Conservation (phyloP, 2,329 filamentous ascomycete species). For the Diaporthe destruens region DNA sequence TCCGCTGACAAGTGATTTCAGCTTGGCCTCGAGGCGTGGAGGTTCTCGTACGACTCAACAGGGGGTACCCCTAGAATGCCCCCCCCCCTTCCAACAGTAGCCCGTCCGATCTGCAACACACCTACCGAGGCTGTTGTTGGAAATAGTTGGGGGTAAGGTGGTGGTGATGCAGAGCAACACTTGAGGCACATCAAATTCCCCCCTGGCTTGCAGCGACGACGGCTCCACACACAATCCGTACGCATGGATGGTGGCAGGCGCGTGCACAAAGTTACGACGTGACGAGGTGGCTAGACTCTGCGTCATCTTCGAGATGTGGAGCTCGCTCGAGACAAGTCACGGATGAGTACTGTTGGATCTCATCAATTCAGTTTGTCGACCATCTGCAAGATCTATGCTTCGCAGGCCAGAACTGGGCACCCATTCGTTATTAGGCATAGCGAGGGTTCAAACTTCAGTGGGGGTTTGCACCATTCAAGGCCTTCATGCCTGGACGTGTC, state of each 20-base stretch:
- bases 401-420: constrained; percentile 15
- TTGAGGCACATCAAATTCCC: constrained; percentile 6
- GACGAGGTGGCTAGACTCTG: neutral
- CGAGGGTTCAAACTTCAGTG: constrained; percentile 16
- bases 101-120: constrained; percentile 31
- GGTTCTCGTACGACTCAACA: constrained; percentile 16
- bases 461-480: constrained; percentile 18
- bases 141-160: constrained; percentile 15
- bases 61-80: constrained; percentile 14
- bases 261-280: neutral
- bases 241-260: neutral
- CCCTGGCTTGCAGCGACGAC: constrained; percentile 23
- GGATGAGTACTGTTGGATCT: constrained; percentile 8
- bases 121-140: constrained; percentile 35
- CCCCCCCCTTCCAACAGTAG: neutral
- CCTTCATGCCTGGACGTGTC: constrained; percentile 13
- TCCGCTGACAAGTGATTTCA: constrained; percentile 6
- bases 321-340: neutral
- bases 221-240: neutral
- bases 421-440: constrained; percentile 27
- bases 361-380: constrained; percentile 15
- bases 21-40: constrained; percentile 25
- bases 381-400: constrained; percentile 33
- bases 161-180: constrained; percentile 12
- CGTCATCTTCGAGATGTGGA: neutral